A percentile compares a stretch with the other conserved stretches of the same genome.
phyloP scores from a whole-genome alignment of 1,284 basidiomycete species.

The Leccinum huronense region DNA sequence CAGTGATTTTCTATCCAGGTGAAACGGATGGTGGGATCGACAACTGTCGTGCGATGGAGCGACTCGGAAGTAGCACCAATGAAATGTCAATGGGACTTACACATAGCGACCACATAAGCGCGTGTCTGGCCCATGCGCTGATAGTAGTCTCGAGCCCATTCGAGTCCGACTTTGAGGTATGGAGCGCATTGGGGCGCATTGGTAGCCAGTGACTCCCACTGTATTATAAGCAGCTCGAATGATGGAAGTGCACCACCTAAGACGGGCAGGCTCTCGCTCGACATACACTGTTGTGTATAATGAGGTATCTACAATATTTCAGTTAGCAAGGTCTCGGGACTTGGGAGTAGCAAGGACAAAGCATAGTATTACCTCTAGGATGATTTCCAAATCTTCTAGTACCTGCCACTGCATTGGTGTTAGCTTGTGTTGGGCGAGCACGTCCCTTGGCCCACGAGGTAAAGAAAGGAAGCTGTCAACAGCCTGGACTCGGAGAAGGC shows the following conservation, averaged over 20 bases:
- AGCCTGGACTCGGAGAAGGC: neutral
- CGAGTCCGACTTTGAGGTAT: neutral
- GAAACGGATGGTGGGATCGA: neutral
- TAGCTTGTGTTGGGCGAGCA: neutral
- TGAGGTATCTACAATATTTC: neutral
- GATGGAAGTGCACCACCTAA: too few species aligned
- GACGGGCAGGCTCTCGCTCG: too few species aligned
- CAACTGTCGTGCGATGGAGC: neutral
- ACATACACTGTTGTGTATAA: neutral
- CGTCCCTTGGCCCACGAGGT: neutral
- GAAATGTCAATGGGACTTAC: neutral
- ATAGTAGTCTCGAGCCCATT: neutral
- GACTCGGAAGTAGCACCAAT: neutral
- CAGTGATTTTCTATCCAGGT: slow-evolving; percentile 1
- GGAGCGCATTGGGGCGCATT: neutral
- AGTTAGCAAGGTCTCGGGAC: too few species aligned
- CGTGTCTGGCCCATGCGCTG: neutral
- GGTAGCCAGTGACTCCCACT: neutral
- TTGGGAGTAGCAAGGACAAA: neutral
- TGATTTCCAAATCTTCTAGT: neutral
- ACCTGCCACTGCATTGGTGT: neutral
- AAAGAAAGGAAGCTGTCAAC: neutral
- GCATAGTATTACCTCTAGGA: slow-evolving; percentile 1
- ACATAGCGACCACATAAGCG: slow-evolving; percentile 1
- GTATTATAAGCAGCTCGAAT: neutral